A percentile compares a stretch with the other conserved stretches of the same genome.
Conservation (phyloP, 2,329 filamentous ascomycete genomes). For the Ophiosphaerella narmari region DNA sequence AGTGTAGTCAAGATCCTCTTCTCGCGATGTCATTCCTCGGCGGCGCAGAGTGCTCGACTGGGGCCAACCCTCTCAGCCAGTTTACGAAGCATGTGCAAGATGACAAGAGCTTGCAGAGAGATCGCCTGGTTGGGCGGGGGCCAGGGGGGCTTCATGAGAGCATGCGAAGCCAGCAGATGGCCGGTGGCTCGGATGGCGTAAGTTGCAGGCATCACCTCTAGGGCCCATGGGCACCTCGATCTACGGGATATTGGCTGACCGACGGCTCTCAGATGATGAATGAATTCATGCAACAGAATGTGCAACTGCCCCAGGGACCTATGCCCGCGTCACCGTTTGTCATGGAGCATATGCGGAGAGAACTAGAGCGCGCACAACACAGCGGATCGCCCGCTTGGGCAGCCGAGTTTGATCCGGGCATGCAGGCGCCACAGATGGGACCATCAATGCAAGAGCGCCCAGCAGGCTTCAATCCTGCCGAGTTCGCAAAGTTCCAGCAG, state of each 20-base stretch:
- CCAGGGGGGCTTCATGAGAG: constrained; percentile 73
- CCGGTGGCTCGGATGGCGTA: constrained; percentile 68
- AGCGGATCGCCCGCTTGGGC: constrained; percentile 65
- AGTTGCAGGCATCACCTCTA: constrained; percentile 10
- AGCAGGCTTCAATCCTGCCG: constrained; percentile 72
- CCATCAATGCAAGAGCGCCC: constrained; percentile 64
- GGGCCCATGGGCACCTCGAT: background rate
- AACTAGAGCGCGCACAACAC: constrained; percentile 61
- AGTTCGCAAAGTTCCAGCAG: constrained; percentile 84
- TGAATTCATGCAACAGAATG: constrained; percentile 83
- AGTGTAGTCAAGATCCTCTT: background rate
- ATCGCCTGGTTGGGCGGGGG: constrained; percentile 78
- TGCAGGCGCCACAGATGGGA: constrained; percentile 70
- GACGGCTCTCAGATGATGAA: constrained; percentile 75
- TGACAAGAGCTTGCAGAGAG: constrained; percentile 92
- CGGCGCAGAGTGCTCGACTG: constrained; percentile 95
- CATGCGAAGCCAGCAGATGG: constrained; percentile 74
- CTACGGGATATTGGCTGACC: constrained; percentile 30
- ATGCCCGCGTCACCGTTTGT: constrained; percentile 63
- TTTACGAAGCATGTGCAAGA: constrained; percentile 97
- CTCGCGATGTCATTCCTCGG: constrained; percentile 90
- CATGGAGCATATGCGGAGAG: constrained; percentile 69
- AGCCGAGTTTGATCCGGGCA: constrained; percentile 64
- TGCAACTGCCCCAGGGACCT: constrained; percentile 60
- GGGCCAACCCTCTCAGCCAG: constrained; percentile 93